Evolutionary conservation across 2,329 filamentous ascomycete species (phyloP), one percentile per base, ranked within the genome.

Genomic region (Ampelomyces quisqualis): DNA sequence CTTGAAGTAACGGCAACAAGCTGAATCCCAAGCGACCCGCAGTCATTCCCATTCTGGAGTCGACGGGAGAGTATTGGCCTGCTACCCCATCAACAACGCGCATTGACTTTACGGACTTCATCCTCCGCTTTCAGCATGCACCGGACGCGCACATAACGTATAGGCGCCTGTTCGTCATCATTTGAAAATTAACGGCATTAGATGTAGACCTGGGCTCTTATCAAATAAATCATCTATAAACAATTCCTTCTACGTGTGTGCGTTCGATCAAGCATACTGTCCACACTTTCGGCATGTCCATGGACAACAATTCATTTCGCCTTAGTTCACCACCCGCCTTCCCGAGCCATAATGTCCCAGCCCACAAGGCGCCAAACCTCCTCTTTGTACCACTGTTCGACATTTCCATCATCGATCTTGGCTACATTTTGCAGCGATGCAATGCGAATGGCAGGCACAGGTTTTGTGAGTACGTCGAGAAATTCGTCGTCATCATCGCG

Each of bases 311-410:
- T 10, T 10, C 21, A 10, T 23, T 23, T 10, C 21, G 10, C 6
- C 21, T 6, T 18, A 3, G 14, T 20, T 49, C 33, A 50, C 55
- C 49, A 57, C 9, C 42, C 51, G 17, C 40, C 30, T 9, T 60
- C 55, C 9, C 41, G 49, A 3, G 55, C 52, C 13, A 77, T 55
- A 5, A 77, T 64, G 34, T 81, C 77, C 79, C 79, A 82, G 0
- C 80, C 79, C 5, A 82, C 53, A 38, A 81, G 55, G 37, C 70
- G 63, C 80, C 80, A 83, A 2, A 82, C 60, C 49, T 81, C 75
- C 40, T 71, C 70, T 38, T 73, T 70, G 50, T 80, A 82, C 76
- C 77, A 80, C 11, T 78, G 73, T 3, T 70, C 53, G 4, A 73
- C 67, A 7, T 73, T 60, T 11, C 64, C 55, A 19, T 73, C 65